Evolutionary conservation across 495 filamentous ascomycete species (phyloP).

Genomic region (Arthonia radiata): DNA sequence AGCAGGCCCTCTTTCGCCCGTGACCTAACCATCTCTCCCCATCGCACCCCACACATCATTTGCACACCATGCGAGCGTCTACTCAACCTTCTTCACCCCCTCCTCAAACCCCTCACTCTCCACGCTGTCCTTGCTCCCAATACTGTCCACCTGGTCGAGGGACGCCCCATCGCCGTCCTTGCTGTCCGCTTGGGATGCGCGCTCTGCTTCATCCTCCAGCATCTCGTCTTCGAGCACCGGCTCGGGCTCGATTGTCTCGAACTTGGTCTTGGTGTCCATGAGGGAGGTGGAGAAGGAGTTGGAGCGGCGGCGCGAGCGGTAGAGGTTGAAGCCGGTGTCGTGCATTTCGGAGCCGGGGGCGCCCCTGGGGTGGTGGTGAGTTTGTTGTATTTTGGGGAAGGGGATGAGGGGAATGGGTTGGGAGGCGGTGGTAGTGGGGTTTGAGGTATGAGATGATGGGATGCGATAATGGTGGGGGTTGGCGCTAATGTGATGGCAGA

Average conservation of each 20-base stretch:
- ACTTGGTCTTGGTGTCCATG: slow-evolving; percentile 63
- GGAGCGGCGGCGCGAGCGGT: slow-evolving; percentile 72
- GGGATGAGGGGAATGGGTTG: slow-evolving; percentile 4
- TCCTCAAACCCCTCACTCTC: too few relatives aligned
- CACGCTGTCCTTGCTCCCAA: too few relatives aligned
- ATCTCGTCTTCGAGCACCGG: slow-evolving; percentile 73
- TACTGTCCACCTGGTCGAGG: too few relatives aligned
- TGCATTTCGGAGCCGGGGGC: slow-evolving; percentile 57
- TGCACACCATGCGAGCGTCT: too few relatives aligned
- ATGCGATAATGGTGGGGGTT: slow-evolving; percentile 1
- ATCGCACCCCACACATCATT: too few relatives aligned
- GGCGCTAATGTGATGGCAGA: slow-evolving; percentile 1
- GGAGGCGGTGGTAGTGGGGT: background rate
- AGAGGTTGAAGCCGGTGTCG: slow-evolving; percentile 47
- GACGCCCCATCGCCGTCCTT: too few relatives aligned
- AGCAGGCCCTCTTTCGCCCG: too few relatives aligned
- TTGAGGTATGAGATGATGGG: background rate
- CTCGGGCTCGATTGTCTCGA: slow-evolving; percentile 59
- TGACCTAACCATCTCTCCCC: too few relatives aligned
- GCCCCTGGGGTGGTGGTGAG: slow-evolving; percentile 32
- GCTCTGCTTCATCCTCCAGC: too few relatives aligned
- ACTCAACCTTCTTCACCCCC: too few relatives aligned
- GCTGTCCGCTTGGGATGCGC: too few relatives aligned
- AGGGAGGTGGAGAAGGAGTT: slow-evolving; percentile 56
- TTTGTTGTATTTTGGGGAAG: background rate